Evolutionary conservation across 805 yeast genomes (phyloP).

Genomic region (Isabelozyma heimii): DNA sequence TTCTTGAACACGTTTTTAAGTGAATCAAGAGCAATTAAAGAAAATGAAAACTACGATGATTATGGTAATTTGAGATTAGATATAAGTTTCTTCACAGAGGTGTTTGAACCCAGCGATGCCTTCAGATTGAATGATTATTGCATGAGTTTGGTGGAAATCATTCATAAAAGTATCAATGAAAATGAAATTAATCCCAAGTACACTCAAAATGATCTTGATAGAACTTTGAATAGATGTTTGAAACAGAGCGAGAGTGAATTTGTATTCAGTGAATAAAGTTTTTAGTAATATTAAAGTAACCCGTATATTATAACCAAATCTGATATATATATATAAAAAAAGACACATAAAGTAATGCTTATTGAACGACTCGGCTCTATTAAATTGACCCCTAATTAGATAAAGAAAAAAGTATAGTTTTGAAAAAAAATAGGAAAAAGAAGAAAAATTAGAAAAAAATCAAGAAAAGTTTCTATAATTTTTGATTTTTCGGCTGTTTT

Average conservation of each 20-base stretch:
- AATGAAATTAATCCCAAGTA: conserved; percentile 20
- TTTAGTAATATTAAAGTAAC: neutral
- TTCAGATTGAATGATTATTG: conserved; percentile 34
- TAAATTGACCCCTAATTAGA: conserved; percentile 1
- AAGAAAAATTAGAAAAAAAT: neutral
- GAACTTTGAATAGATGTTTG: conserved; percentile 22
- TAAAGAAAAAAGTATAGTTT: neutral
- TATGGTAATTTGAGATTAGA: conserved; percentile 34
- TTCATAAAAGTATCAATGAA: conserved; percentile 24
- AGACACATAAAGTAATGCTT: neutral
- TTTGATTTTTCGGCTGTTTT: neutral
- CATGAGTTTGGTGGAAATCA: conserved; percentile 29
- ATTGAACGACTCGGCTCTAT: conserved; percentile 7
- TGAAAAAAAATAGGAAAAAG: neutral
- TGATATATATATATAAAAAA: neutral
- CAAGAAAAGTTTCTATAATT: neutral
- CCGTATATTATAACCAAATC: neutral
- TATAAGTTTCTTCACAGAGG: conserved; percentile 35
- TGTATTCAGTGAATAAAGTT: conserved; percentile 16
- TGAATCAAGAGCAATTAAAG: conserved; percentile 21
- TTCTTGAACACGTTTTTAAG: conserved; percentile 33
- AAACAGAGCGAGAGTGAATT: conserved; percentile 29
- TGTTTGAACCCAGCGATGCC: conserved; percentile 33
- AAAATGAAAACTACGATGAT: conserved; percentile 12
- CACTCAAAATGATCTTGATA: conserved; percentile 25